Conservation (phyloP, 495 filamentous ascomycete genomes). For the Aspergillus egyptiacus region DNA sequence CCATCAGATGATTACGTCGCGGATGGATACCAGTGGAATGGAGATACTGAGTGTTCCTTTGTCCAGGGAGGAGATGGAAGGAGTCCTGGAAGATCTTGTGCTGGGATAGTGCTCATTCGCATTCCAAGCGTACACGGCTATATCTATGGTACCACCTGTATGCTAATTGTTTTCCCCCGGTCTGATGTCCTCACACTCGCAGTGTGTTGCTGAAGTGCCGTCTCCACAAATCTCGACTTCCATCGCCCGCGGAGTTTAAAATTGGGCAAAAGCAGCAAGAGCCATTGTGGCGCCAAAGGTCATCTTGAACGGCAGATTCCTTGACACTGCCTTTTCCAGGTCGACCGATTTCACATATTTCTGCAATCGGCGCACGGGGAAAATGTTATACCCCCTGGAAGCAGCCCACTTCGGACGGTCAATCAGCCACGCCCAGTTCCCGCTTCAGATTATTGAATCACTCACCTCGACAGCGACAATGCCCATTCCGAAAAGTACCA, state of each 20-base stretch:
- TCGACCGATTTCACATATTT: slow-evolving; percentile 52
- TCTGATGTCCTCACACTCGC: too few relatives aligned
- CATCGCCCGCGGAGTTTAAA: slow-evolving; percentile 29
- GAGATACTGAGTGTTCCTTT: slow-evolving; percentile 84
- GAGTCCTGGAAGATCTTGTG: slow-evolving; percentile 78
- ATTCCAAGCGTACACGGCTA: background rate
- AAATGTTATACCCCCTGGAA: slow-evolving; percentile 64
- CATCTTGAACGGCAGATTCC: slow-evolving; percentile 70
- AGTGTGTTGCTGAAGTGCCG: background rate
- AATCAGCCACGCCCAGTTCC: background rate
- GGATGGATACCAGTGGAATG: slow-evolving; percentile 76
- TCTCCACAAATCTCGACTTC: background rate
- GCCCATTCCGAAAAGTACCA: slow-evolving; percentile 63
- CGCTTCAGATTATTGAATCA: slow-evolving; percentile 8
- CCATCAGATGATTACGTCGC: slow-evolving; percentile 88
- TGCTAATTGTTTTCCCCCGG: background rate
- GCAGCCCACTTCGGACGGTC: slow-evolving; percentile 54
- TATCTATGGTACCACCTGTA: slow-evolving; percentile 30
- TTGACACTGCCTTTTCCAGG: slow-evolving; percentile 53
- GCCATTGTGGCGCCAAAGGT: slow-evolving; percentile 73
- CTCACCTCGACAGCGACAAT: slow-evolving; percentile 66
- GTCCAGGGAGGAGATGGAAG: slow-evolving; percentile 81
- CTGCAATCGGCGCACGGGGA: slow-evolving; percentile 57
- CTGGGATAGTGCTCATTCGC: slow-evolving; percentile 21
- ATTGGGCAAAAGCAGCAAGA: slow-evolving; percentile 63